Base-by-base conservation (phyloP, 495 filamentous ascomycete genomes). In the Penicillium daleae region DNA sequence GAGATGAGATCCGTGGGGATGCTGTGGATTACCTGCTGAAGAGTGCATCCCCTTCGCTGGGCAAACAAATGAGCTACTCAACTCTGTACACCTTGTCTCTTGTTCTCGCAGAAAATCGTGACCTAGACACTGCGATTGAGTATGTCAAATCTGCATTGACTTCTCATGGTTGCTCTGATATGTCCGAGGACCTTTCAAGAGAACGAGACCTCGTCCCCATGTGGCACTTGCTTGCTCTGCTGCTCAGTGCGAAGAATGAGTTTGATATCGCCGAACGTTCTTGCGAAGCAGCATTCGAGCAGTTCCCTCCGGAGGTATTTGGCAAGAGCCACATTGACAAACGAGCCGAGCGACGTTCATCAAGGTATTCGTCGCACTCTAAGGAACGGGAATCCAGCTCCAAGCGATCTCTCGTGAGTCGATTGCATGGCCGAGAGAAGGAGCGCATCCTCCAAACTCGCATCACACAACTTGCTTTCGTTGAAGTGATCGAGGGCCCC, bases 201-300 rank as follows among this genome's bases (percentile, higher is more conserved):
- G 76, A 81, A 51, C 71, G 78, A 15, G 78, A 81, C 44, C 69
- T 79, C 15, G 73, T 82, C 13, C 67, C 78, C 12, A 56, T 81
- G 17, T 96, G 95, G 90, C 96, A 99, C 76, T 79, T 97, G 3
- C 84, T 98, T 54, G 88, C 91, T 2, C 78, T 98, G 37, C 78
- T 97, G 31, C 81, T 98, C 9, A 97, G 92, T 67, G 91, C 92
- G 9, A 88, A 88, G 62, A 89, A 96, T 44, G 92, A 97, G 37
- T 97, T 92, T 70, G 79, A 86, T 46, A 87, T 89, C 67, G 93
- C 95, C 13, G 83, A 85, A 22, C 86, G 86, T 39, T 87, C 92
- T 3, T 97, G 93, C 65, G 90, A 95, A 72, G 92, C 90, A 13
- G 94, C 93, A 8, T 91, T 97, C 66, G 91, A 97, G 54, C 90